Percentiles rank a stretch among this genome's conserved stretches.
phyloP scores from a whole-genome alignment of 192 early-diverging fungal species.

The Coemansia sp. region DNA sequence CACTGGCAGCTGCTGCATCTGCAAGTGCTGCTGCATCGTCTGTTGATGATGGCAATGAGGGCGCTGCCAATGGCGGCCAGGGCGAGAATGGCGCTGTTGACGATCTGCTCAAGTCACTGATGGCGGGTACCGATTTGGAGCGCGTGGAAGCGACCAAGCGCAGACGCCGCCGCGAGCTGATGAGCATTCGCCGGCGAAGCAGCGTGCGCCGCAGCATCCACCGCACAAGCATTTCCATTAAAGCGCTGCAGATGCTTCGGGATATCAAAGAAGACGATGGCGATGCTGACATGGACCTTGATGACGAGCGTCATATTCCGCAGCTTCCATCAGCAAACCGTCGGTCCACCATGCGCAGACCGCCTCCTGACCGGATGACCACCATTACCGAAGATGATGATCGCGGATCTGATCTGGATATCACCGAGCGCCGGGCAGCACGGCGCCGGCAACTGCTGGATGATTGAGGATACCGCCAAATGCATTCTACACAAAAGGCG shows the following conservation, averaged over 20 bases:
- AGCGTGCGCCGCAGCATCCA: conserved; percentile 53
- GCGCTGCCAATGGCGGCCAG: conserved; percentile 1
- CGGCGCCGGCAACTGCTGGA: conserved; percentile 42
- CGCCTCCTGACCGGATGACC: conserved; percentile 25
- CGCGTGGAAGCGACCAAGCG: conserved; percentile 49
- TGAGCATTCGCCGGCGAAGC: conserved; percentile 52
- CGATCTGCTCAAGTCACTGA: conserved; percentile 68
- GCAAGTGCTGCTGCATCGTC: background rate
- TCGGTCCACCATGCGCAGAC: conserved; percentile 21
- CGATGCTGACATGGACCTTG: conserved; percentile 1
- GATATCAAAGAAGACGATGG: conserved; percentile 52
- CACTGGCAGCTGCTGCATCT: background rate
- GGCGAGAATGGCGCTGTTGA: conserved; percentile 77
- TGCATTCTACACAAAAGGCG: background rate
- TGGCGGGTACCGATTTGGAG: conserved; percentile 67
- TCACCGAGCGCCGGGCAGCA: conserved; percentile 31
- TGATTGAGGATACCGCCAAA: conserved; percentile 11
- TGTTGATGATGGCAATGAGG: background rate
- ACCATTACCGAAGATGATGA: conserved; percentile 42
- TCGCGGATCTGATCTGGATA: conserved; percentile 5
- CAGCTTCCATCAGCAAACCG: conserved; percentile 14
- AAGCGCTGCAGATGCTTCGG: conserved; percentile 54
- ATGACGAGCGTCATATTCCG: conserved; percentile 11
- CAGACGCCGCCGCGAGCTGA: conserved; percentile 46
- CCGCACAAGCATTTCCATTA: conserved; percentile 53